Conservation (phyloP, 169 alveolate species). For the Plasmodium cynomolgi region DNA sequence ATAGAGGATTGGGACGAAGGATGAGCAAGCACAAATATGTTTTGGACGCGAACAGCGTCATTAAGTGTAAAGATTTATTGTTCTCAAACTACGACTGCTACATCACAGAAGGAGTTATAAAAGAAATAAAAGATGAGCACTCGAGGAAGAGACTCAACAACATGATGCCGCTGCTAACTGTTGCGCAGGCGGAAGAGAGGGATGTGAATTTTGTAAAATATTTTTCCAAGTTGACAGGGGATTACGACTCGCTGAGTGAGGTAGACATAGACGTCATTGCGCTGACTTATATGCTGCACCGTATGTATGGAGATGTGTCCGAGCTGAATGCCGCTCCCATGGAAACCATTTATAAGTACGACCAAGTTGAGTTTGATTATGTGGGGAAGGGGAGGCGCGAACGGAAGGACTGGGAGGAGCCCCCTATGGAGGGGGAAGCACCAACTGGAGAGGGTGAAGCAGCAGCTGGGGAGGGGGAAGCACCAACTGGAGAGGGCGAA, state of each 20-base stretch:
- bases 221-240: conserved; percentile 92
- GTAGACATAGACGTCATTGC: conserved; percentile 91
- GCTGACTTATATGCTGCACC: conserved; percentile 85
- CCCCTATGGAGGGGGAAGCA: neutral
- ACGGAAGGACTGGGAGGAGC: neutral
- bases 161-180: conserved; percentile 64
- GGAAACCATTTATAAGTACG: conserved; percentile 65
- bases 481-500: neutral
- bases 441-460: neutral
- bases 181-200: conserved; percentile 82
- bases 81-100: conserved; percentile 47
- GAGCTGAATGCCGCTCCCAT: conserved; percentile 74
- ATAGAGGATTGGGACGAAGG: neutral
- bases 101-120: conserved; percentile 73
- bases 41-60: conserved; percentile 57
- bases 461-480: too few species aligned
- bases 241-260: conserved; percentile 85
- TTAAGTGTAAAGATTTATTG: conserved; percentile 57
- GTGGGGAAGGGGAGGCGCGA: neutral
- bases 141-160: conserved; percentile 40
- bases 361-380: conserved; percentile 52
- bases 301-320: conserved; percentile 85
- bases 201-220: conserved; percentile 85
- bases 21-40: conserved; percentile 35
- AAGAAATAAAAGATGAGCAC: conserved; percentile 71